phyloP scores from a whole-genome alignment of 352 stramenopile species.

The Globisporangium nunn region DNA sequence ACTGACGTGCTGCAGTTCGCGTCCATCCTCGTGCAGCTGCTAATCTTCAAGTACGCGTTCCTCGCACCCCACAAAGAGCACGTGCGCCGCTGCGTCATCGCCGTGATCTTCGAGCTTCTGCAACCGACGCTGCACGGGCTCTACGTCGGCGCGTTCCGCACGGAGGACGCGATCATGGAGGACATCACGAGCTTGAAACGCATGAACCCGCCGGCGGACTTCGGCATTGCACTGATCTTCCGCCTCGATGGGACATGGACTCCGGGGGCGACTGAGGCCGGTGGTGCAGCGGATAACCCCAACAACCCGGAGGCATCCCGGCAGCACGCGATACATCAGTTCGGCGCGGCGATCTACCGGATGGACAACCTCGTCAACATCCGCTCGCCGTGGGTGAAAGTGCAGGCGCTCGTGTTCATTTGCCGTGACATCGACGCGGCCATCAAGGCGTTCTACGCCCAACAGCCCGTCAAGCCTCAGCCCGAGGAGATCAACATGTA shows the following conservation, averaged over 20 bases:
- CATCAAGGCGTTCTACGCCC: constrained; percentile 37
- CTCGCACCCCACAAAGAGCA: constrained; percentile 13
- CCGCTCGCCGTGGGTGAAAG: constrained; percentile 50
- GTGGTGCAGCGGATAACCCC: neutral
- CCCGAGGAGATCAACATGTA: constrained; percentile 34
- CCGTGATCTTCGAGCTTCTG: constrained; percentile 56
- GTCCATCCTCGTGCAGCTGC: constrained; percentile 40
- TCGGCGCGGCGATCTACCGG: constrained; percentile 26
- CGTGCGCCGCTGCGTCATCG: constrained; percentile 37
- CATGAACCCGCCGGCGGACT: constrained; percentile 22
- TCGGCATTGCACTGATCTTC: constrained; percentile 36
- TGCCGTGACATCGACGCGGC: constrained; percentile 38
- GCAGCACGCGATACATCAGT: constrained; percentile 27
- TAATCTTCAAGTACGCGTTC: constrained; percentile 49
- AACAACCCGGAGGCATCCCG: constrained; percentile 1
- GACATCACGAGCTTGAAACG: constrained; percentile 22
- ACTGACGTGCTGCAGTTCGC: constrained; percentile 48
- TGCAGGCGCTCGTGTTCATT: constrained; percentile 31
- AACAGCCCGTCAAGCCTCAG: constrained; percentile 9
- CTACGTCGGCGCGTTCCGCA: constrained; percentile 40
- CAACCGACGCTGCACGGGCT: constrained; percentile 53
- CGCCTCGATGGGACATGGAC: constrained; percentile 45
- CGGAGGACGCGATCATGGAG: constrained; percentile 37
- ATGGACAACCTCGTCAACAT: constrained; percentile 40
- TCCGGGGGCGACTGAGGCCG: neutral